Evolutionary conservation across 2,329 filamentous ascomycete genomes (phyloP).

Genomic region (Fusarium sp.): DNA sequence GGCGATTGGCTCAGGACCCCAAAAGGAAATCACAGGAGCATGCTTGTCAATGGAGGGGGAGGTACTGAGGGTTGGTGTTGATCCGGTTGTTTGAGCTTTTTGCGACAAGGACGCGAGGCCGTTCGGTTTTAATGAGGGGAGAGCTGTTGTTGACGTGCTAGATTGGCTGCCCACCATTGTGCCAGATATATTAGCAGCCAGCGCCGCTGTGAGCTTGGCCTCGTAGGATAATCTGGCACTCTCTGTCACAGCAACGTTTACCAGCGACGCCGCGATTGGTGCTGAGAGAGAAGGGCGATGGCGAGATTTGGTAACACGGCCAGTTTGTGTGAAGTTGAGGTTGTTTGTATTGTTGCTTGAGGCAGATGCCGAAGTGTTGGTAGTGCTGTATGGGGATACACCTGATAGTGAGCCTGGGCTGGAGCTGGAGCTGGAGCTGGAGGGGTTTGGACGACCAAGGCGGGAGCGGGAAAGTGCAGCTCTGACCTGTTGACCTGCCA

Average conservation of each 20-base stretch:
- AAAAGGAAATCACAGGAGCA: constrained; percentile 67
- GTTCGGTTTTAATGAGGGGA: constrained; percentile 34
- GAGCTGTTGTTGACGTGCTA: constrained; percentile 33
- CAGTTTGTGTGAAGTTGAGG: constrained; percentile 41
- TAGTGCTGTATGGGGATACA: constrained; percentile 33
- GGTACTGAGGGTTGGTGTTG: constrained; percentile 22
- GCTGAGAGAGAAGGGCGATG: constrained; percentile 42
- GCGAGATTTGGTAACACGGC: constrained; percentile 47
- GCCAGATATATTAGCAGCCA: constrained; percentile 28
- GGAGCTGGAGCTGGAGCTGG: constrained; percentile 21
- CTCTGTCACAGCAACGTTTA: constrained; percentile 41
- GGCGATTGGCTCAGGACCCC: constrained; percentile 69
- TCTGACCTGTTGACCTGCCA: constrained; percentile 41
- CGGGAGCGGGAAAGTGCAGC: constrained; percentile 40
- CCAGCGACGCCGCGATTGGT: constrained; percentile 39
- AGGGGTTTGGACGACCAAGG: constrained; percentile 38
- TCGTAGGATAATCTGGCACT: constrained; percentile 41
- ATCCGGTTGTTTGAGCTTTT: constrained; percentile 22
- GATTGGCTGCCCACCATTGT: constrained; percentile 34
- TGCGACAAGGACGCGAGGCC: constrained; percentile 21
- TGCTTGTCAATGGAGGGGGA: constrained; percentile 57
- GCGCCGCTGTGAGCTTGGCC: constrained; percentile 35
- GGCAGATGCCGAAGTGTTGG: constrained; percentile 13
- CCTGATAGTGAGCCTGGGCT: constrained; percentile 3
- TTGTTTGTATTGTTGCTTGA: constrained; percentile 8